Evolutionary conservation across 2,329 filamentous ascomycete genomes (phyloP).

Genomic region (Alternaria dauci): DNA sequence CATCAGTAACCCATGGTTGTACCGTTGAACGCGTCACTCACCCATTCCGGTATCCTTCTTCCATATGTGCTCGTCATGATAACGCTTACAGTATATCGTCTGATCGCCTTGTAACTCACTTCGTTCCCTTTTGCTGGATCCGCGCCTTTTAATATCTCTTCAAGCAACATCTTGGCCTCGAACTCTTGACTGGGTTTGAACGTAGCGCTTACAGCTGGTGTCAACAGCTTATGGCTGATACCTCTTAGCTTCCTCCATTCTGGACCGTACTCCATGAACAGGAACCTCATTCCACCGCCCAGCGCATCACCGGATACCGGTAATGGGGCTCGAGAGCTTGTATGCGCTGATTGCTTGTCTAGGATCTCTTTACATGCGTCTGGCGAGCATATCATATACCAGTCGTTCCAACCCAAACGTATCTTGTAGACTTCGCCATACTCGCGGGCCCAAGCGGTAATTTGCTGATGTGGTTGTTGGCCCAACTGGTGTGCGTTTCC

Average conservation of each 20-base stretch:
- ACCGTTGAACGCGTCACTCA: constrained; percentile 16
- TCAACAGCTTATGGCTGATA: constrained; percentile 52
- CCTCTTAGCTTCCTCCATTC: constrained; percentile 53
- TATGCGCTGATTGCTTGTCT: constrained; percentile 51
- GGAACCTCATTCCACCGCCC: constrained; percentile 52
- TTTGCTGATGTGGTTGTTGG: constrained; percentile 41
- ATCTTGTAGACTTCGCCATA: constrained; percentile 59
- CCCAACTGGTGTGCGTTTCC: constrained; percentile 43
- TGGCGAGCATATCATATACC: constrained; percentile 57
- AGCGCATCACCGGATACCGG: constrained; percentile 54
- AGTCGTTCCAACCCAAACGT: constrained; percentile 56
- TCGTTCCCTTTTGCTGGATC: constrained; percentile 29
- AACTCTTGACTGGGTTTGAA: constrained; percentile 58
- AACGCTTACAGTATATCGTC: constrained; percentile 45
- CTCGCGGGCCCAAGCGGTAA: constrained; percentile 50
- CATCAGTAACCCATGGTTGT: neutral
- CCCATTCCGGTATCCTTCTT: constrained; percentile 43
- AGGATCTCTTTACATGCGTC: constrained; percentile 57
- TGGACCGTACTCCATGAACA: constrained; percentile 54
- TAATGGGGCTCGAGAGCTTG: constrained; percentile 49
- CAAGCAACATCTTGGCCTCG: constrained; percentile 56
- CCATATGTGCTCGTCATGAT: constrained; percentile 52
- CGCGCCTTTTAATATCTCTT: constrained; percentile 51
- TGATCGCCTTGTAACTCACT: constrained; percentile 39
- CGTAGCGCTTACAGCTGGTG: constrained; percentile 47